Evolutionary conservation across 2,329 filamentous ascomycete species (phyloP).

Genomic region (Exophiala dermatitidis): DNA sequence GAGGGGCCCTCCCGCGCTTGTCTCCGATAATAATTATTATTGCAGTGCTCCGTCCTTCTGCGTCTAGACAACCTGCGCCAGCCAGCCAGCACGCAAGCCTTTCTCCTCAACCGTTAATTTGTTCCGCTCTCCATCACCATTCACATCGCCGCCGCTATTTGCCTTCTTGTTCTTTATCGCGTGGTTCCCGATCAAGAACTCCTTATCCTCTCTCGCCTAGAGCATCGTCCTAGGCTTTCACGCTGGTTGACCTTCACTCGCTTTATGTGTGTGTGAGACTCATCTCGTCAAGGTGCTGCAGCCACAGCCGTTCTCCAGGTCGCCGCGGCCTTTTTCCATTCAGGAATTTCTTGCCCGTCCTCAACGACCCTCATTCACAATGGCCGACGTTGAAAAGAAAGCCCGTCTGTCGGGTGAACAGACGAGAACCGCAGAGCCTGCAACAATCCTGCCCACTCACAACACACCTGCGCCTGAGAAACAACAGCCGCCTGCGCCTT

Average conservation of each 20-base stretch:
- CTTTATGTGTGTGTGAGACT: slow-evolving; percentile 9
- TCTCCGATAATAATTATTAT: not conserved
- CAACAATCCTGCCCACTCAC: slow-evolving; percentile 63
- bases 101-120: not conserved
- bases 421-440: slow-evolving; percentile 44
- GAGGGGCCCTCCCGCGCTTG: not conserved
- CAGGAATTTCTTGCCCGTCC: slow-evolving; percentile 39
- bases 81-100: not conserved
- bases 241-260: slow-evolving; percentile 1
- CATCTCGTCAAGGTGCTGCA: slow-evolving; percentile 16
- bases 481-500: slow-evolving; percentile 53
- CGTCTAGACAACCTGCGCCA: too few relatives aligned
- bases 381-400: slow-evolving; percentile 69
- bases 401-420: slow-evolving; percentile 73
- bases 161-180: not conserved
- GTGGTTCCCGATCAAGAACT: not conserved
- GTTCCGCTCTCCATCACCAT: not conserved
- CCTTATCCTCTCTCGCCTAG: not conserved
- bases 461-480: slow-evolving; percentile 68
- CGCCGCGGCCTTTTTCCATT: slow-evolving; percentile 42
- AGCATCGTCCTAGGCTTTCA: not conserved
- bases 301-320: slow-evolving; percentile 30
- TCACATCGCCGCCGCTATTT: not conserved
- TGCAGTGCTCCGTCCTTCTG: not conserved
- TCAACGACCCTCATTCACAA: slow-evolving; percentile 39